phyloP scores from a whole-genome alignment of 1,139 yeast genomes.

The Pichia sp. region DNA sequence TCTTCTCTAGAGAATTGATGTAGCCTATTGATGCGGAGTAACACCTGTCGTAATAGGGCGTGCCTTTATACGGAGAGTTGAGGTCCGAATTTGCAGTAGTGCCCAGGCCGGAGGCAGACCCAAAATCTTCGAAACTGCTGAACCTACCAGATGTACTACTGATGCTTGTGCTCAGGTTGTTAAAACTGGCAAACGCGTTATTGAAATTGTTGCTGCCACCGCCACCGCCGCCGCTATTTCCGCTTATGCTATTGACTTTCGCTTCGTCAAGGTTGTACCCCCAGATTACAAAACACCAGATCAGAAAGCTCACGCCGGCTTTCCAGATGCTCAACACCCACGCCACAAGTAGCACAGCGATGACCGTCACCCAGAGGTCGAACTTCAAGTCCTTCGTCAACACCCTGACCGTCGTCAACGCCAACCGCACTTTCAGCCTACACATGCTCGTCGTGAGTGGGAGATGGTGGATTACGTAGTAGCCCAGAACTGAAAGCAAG shows the following conservation, averaged over 20 bases:
- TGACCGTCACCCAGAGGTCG: conserved; percentile 14
- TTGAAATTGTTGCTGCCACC: neutral
- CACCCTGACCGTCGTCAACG: neutral
- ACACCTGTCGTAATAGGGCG: neutral
- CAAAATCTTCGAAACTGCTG: neutral
- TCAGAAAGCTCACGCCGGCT: conserved; percentile 7
- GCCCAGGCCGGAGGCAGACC: neutral
- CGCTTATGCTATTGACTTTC: neutral
- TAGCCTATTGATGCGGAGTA: neutral
- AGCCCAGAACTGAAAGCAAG: neutral
- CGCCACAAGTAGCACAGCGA: conserved; percentile 5
- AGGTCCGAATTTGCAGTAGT: neutral
- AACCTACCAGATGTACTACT: neutral
- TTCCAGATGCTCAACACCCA: conserved; percentile 17
- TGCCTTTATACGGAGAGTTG: neutral
- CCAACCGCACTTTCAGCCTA: conserved; percentile 4
- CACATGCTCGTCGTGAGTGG: conserved; percentile 1
- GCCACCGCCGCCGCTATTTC: neutral
- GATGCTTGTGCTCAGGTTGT: neutral
- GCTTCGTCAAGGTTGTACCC: conserved; percentile 12
- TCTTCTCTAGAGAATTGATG: conserved; percentile 9
- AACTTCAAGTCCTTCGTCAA: conserved; percentile 4
- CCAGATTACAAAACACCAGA: conserved; percentile 17
- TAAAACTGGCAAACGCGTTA: neutral
- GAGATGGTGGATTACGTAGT: neutral